Evolutionary conservation across 768 basidiomycete species (phyloP), one percentile per base, ranked within the genome.

Genomic region (Sarcodon sp.): DNA sequence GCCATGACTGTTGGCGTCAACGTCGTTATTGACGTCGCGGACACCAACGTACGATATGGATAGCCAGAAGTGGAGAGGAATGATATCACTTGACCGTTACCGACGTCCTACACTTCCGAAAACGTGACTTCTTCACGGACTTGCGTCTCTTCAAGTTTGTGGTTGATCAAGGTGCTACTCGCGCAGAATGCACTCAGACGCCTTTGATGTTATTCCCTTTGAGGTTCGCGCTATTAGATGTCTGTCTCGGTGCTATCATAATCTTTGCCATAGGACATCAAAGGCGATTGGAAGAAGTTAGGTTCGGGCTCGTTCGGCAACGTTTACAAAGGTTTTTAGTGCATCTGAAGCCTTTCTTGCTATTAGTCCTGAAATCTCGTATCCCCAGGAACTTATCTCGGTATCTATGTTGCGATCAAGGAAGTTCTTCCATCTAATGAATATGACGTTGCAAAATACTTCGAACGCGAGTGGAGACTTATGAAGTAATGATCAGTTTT

Each of bases 361-460:
- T 3, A 12, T 38, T 10, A 31, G 45, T 13, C 18, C 37, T 33
- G 16, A 43, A 57, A 39, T 41, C 10, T 33, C 6, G 31, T 36
- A 12, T n/a, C 33, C 35, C 46, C 56, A 88, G 90, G 85, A 2
- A 76, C 66, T 31, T 99, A 99, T 67, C 82, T 99, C 34, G 96
- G 96, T 7, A 88, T 96, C 54, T 88, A 96, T 54, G 87, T 96
- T 34, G 92, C 92, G 33, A 89, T 97, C 64, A 96, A 96, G 64
- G 93, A 98, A 66, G 91, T 98, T 3, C 71, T 96, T 7, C 90
- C 90, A 0, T 91, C 87, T 16, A 84, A 67, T 5, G 88, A 87
- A 50, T 97, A 97, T 65, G 90, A 96, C 57, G 91, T 96, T 34
- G 76, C 83, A 56, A 99, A 99, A 66, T 98, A 99, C 69, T 94